phyloP scores from a whole-genome alignment of 202 grass and related monocot genomes.

The Dendrocalamus latiflorus region DNA sequence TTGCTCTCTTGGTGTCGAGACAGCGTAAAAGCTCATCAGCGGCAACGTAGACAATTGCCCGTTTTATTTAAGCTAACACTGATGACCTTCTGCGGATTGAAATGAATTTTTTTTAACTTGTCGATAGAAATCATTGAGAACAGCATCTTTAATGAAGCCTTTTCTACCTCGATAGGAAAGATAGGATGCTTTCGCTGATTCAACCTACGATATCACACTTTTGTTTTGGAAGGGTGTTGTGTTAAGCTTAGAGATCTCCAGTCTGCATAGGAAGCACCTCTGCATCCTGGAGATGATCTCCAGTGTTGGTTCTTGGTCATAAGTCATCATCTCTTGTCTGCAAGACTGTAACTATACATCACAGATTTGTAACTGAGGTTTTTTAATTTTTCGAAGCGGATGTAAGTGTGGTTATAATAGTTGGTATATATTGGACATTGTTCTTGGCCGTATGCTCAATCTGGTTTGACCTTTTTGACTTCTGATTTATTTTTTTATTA shows the following conservation, averaged over 20 bases:
- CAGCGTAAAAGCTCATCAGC: neutral
- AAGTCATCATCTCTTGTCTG: neutral
- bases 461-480: too few relatives aligned
- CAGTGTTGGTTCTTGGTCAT: neutral
- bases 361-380: neutral
- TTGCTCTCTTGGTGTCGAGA: conserved; percentile 64
- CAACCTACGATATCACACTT: neutral
- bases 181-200: neutral
- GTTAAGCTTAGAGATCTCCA: neutral
- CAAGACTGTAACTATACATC: neutral
- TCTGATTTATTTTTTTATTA: too few relatives aligned
- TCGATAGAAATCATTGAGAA: neutral
- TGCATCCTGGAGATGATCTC: neutral
- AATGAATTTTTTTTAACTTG: neutral
- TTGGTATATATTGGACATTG: neutral
- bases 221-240: neutral
- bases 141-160: neutral
- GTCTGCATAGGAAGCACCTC: neutral
- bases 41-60: neutral
- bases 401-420: neutral
- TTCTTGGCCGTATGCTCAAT: too few relatives aligned
- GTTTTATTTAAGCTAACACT: neutral
- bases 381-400: neutral
- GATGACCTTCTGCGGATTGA: neutral
- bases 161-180: neutral